Evolutionary conservation across 768 basidiomycete genomes (phyloP).

Genomic region (Pholiota microspora): DNA sequence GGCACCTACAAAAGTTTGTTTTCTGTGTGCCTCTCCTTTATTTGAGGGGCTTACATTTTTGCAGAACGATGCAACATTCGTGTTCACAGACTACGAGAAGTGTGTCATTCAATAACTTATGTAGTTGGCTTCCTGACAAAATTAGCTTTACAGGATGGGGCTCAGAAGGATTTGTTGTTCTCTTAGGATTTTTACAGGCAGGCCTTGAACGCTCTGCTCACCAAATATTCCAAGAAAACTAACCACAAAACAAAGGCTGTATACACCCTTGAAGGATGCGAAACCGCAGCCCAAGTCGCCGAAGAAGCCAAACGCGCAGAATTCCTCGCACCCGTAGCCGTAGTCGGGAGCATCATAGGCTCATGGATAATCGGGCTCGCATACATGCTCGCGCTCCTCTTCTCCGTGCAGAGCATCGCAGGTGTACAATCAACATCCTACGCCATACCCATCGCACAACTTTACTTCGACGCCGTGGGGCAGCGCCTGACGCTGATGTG

Average conservation of each 20-base stretch:
- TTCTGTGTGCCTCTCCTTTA: not conserved
- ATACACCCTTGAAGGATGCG: slow-evolving; percentile 60
- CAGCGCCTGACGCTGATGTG: slow-evolving; percentile 45
- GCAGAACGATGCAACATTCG: slow-evolving; percentile 51
- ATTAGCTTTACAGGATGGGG: slow-evolving; percentile 54
- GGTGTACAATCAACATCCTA: slow-evolving; percentile 47
- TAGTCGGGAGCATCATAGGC: slow-evolving; percentile 54
- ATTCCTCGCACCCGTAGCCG: slow-evolving; percentile 53
- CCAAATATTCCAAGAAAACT: too few species aligned
- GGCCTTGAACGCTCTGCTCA: not conserved
- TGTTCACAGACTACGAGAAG: slow-evolving; percentile 59
- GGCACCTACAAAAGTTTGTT: slow-evolving; percentile 46
- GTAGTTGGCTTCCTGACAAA: not conserved
- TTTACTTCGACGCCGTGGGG: slow-evolving; percentile 55
- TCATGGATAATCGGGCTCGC: slow-evolving; percentile 56
- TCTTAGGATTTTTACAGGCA: slow-evolving; percentile 54
- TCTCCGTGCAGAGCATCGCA: slow-evolving; percentile 52
- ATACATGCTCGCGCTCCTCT: slow-evolving; percentile 59
- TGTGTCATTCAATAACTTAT: slow-evolving; percentile 18
- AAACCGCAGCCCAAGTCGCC: slow-evolving; percentile 63
- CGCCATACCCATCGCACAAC: slow-evolving; percentile 60
- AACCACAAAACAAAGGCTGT: slow-evolving; percentile 36
- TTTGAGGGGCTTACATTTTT: not conserved
- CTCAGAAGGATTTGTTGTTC: slow-evolving; percentile 52
- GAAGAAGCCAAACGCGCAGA: slow-evolving; percentile 58